These are phyloP conservation scores for Pseudonitzschia delicatissima DNA, from an alignment of 108 stramenopile species.

Conservation along the genomic window DNA sequence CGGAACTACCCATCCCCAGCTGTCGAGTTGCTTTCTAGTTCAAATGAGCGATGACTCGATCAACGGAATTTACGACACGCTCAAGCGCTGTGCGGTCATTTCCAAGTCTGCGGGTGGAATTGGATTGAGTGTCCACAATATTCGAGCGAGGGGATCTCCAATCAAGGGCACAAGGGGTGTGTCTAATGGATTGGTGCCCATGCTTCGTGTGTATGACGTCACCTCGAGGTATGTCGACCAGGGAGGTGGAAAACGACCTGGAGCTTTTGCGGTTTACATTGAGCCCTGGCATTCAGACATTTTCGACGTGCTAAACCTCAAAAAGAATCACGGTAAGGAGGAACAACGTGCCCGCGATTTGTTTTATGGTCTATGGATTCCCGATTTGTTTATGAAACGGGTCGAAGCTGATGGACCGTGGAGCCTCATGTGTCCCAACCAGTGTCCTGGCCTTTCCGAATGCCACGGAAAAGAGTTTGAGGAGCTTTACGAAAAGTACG, in stretches of 20 bases:
- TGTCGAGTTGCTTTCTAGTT: slow-evolving; percentile 93
- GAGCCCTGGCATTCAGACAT: slow-evolving; percentile 99
- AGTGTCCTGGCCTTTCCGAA: slow-evolving; percentile 83
- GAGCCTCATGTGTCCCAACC: slow-evolving; percentile 96
- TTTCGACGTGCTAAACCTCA: slow-evolving; percentile 89
- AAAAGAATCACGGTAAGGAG: slow-evolving; percentile 98
- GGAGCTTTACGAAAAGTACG: slow-evolving; percentile 83
- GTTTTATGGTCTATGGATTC: slow-evolving; percentile 97
- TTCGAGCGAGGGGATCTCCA: slow-evolving; percentile 88
- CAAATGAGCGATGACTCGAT: slow-evolving; percentile 97
- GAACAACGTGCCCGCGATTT: slow-evolving; percentile 92
- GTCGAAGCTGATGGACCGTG: slow-evolving; percentile 91
- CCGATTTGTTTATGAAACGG: slow-evolving; percentile 96
- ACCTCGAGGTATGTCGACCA: slow-evolving; percentile 97
- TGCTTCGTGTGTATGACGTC: slow-evolving; percentile 97
- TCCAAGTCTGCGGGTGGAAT: slow-evolving; percentile 97
- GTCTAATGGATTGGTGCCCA: slow-evolving; percentile 97
- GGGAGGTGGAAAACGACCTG: slow-evolving; percentile 95
- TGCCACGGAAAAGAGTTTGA: slow-evolving; percentile 90
- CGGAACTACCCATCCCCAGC: slow-evolving; percentile 94
- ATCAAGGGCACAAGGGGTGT: slow-evolving; percentile 93
- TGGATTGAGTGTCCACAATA: slow-evolving; percentile 91
- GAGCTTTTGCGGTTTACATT: slow-evolving; percentile 94
- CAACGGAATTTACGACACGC: slow-evolving; percentile 94
- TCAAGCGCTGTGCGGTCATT: slow-evolving; percentile 93